Percentiles rank a stretch among this genome's conserved stretches.
These are phyloP conservation scores for Fusarium solani-melongenae DNA, from an alignment of 2,329 filamentous ascomycete genomes.

Conservation along the genomic window DNA sequence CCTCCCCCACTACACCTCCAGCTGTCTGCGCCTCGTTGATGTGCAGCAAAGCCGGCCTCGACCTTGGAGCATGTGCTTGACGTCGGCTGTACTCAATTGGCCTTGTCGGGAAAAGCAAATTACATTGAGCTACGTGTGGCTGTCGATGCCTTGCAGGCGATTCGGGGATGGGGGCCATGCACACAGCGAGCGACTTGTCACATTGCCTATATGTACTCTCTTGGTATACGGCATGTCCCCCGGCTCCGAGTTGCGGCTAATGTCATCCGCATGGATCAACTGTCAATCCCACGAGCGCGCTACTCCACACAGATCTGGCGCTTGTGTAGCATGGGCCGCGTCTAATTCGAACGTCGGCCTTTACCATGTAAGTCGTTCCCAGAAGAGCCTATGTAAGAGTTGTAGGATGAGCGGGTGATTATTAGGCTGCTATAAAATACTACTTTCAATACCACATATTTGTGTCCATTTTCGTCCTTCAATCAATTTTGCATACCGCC, in stretches of 20 bases:
- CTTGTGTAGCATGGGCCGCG: neutral
- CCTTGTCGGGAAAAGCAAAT: conserved; percentile 22
- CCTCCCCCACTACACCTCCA: neutral
- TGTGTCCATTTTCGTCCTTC: neutral
- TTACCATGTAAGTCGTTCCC: neutral
- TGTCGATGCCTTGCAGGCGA: conserved; percentile 3
- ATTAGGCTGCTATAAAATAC: neutral
- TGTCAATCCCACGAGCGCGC: neutral
- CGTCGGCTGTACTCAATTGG: neutral
- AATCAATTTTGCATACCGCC: neutral
- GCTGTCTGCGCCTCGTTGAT: neutral
- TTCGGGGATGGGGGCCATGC: neutral
- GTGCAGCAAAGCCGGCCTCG: neutral
- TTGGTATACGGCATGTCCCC: neutral
- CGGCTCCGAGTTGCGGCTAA: neutral
- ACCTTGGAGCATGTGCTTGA: neutral
- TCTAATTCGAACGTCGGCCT: neutral
- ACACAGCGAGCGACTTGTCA: conserved; percentile 16
- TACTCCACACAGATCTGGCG: neutral
- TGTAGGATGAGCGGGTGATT: neutral
- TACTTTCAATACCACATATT: neutral
- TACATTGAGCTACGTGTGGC: neutral
- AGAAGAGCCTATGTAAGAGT: neutral
- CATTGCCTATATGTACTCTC: neutral
- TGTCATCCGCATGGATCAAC: neutral